These are phyloP conservation scores for Carex kokanica DNA, from an alignment of 176 grass and related monocot genomes.

Conservation along the genomic window DNA sequence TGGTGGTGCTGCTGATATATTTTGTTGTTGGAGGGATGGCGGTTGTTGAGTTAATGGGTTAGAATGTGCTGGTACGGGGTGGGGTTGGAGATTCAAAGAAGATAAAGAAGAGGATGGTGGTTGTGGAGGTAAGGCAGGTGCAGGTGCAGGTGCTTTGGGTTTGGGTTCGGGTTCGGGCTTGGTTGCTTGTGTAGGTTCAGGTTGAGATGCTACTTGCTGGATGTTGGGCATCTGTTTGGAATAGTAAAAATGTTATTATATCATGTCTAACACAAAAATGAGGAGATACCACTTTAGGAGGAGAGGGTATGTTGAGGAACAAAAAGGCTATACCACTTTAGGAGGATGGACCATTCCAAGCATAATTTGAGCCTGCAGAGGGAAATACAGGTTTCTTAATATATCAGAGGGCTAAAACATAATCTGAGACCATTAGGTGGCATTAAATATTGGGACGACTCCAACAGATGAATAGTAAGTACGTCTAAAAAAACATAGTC, in stretches of 20 bases:
- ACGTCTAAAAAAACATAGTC: background rate
- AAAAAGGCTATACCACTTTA: conserved; percentile 52
- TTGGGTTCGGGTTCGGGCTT: conserved; percentile 36
- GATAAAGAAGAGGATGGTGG: conserved; percentile 29
- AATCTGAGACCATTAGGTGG: background rate
- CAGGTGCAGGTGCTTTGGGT: conserved; percentile 28
- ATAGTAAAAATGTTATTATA: conserved; percentile 17
- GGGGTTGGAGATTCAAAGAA: conserved; percentile 41
- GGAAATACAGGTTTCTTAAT: conserved; percentile 9
- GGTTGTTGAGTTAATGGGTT: conserved; percentile 48
- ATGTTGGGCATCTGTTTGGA: conserved; percentile 37
- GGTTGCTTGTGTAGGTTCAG: conserved; percentile 35
- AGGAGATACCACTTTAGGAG: conserved; percentile 12
- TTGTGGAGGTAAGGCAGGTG: conserved; percentile 41
- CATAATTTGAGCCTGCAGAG: conserved; percentile 79
- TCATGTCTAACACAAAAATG: background rate
- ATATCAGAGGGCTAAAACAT: background rate
- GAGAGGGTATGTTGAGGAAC: conserved; percentile 17
- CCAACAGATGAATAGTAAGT: background rate
- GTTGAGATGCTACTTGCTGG: conserved; percentile 35
- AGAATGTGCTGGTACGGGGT: conserved; percentile 39
- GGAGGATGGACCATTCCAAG: conserved; percentile 96
- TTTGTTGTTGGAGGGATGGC: conserved; percentile 38
- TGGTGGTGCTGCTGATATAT: conserved; percentile 48
- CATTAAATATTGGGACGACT: background rate